These are phyloP conservation scores for Beauveria brongniartii DNA, from an alignment of 2,329 filamentous ascomycete species.

Conservation along the genomic window DNA sequence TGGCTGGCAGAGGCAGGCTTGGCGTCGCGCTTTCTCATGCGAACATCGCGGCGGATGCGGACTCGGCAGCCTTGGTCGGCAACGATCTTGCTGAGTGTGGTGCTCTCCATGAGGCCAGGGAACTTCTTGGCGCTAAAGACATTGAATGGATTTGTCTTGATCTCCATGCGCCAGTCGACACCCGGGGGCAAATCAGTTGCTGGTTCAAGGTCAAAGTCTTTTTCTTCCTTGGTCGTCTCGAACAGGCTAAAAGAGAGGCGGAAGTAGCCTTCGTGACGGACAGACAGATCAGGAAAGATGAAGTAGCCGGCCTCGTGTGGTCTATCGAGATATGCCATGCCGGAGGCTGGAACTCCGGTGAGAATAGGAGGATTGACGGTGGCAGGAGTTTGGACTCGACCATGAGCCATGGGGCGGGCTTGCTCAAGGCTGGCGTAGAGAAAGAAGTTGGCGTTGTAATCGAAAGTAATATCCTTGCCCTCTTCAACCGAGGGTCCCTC, in stretches of 20 bases:
- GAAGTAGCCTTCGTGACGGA: conserved; percentile 91
- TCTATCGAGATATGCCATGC: conserved; percentile 91
- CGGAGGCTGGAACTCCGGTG: conserved; percentile 89
- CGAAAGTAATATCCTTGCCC: conserved; percentile 70
- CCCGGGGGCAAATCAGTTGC: conserved; percentile 38
- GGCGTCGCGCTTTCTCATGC: conserved; percentile 76
- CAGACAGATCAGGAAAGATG: conserved; percentile 93
- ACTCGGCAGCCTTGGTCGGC: conserved; percentile 96
- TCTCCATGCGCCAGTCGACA: conserved; percentile 80
- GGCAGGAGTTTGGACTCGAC: conserved; percentile 60
- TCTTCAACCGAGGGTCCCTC: conserved; percentile 58
- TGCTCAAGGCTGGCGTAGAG: conserved; percentile 87
- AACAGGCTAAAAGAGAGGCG: conserved; percentile 87
- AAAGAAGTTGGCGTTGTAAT: conserved; percentile 96
- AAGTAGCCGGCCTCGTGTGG: conserved; percentile 80
- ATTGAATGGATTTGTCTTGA: conserved; percentile 78
- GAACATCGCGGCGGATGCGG: conserved; percentile 85
- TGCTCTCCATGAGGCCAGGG: conserved; percentile 86
- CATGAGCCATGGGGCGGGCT: conserved; percentile 73
- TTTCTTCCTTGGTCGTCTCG: conserved; percentile 81
- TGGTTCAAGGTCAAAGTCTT: conserved; percentile 60
- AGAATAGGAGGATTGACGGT: conserved; percentile 72
- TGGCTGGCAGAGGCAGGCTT: conserved; percentile 49
- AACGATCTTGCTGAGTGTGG: conserved; percentile 77
- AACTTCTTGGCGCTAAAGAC: conserved; percentile 99